Base-by-base conservation (phyloP, 2,329 filamentous ascomycete genomes). In the Trichoderma pleuroti region DNA sequence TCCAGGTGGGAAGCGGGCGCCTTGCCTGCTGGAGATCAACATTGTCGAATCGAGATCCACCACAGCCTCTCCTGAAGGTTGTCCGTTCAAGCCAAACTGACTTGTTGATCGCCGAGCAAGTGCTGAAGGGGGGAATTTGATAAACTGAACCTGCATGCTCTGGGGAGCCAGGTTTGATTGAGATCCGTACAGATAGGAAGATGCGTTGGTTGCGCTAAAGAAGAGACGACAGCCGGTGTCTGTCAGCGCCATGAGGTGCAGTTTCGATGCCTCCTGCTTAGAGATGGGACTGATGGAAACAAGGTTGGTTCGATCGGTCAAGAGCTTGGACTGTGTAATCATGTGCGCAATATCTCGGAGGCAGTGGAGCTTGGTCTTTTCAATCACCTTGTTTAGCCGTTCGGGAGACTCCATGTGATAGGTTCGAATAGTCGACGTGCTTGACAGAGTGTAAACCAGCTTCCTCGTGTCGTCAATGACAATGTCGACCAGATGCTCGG, bases 61-160 rank as follows among this genome's bases (percentile, higher is more conserved):
- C 1, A 81, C 75, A 3, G 80, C 75, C 36, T 86, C 84, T n/a
- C 75, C 75, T n/a, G 77, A 76, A 42, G 76, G 52, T 57, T 75
- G 73, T 1, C 66, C 73, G 6, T 70, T 65, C 12, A 65, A 57
- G 5, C 72, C 71, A 39, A 72, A 71, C 62, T 80, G 80, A 5
- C 74, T 76, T 21, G 74, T 76, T 21, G 79, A 72, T 69, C 79
- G 76, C 71, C 77, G 74, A 70, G 78, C 49, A 24, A 65, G 74
- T 24, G 76, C 72, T 72, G 78, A 80, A 69, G 96, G 96, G 1
- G 97, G 96, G 71, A 97, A 97, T 78, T 96, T 97, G 80, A 99
- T 93, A 77, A 97, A 96, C 75, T 97, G 92, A n/a, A 98, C 90
- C 80, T 98, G 94, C 93, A 99, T 98, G 81, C 93, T 98, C 75